A percentile compares a stretch with the other conserved stretches of the same genome.
These are phyloP conservation scores for Balamuthia mandrillaris DNA, from an alignment of 208 protist species.

Conservation along the genomic window DNA sequence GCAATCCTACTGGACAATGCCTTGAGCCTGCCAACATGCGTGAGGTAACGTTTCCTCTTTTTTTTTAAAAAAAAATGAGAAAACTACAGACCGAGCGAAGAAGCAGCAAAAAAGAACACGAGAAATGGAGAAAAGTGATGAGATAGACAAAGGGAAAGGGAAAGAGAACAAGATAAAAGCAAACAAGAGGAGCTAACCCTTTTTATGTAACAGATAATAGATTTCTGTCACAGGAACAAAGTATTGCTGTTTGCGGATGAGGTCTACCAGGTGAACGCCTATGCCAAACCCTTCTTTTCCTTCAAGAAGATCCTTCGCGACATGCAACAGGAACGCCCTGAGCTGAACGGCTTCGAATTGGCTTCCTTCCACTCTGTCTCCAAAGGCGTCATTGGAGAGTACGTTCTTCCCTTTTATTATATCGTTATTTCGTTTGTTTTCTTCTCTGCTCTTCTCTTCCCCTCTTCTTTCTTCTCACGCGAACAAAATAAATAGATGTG, in stretches of 20 bases:
- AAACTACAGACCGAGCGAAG: too few species aligned
- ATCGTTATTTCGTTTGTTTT: not conserved
- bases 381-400: slow-evolving; percentile 95
- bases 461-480: too few species aligned
- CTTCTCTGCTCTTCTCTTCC: not conserved
- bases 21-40: slow-evolving; percentile 78
- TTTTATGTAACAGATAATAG: slow-evolving; percentile 70
- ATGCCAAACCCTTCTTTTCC: slow-evolving; percentile 78
- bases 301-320: slow-evolving; percentile 81
- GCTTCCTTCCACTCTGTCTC: slow-evolving; percentile 97
- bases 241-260: slow-evolving; percentile 96
- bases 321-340: slow-evolving; percentile 63
- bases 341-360: slow-evolving; percentile 74
- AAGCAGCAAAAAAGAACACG: too few species aligned
- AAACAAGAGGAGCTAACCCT: too few species aligned
- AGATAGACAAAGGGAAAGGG: too few species aligned
- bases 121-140: too few species aligned
- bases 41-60: slow-evolving; percentile 57
- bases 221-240: slow-evolving; percentile 72
- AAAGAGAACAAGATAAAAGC: too few species aligned
- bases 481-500: too few species aligned
- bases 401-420: not conserved
- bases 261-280: slow-evolving; percentile 93
- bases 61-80: too few species aligned
- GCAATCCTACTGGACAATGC: slow-evolving; percentile 95